These are phyloP conservation scores for Saturnispora sanitii DNA, from an alignment of 805 yeast genomes.

Conservation along the genomic window DNA sequence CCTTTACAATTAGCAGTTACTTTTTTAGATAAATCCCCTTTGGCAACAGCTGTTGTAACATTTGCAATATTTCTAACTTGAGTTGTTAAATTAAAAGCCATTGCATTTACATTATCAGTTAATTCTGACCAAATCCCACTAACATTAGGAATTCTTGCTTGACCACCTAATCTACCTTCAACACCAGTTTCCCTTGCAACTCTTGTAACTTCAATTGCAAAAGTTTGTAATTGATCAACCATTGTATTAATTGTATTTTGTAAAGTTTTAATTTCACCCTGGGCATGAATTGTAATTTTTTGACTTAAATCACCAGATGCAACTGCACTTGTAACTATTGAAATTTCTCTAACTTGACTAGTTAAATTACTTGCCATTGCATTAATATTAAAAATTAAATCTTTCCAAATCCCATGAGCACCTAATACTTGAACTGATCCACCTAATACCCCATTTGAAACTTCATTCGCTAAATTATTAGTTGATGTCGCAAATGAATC, in stretches of 20 bases:
- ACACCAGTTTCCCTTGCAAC: slow-evolving; percentile 89
- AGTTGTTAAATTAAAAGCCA: slow-evolving; percentile 81
- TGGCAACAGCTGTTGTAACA: slow-evolving; percentile 81
- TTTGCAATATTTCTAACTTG: slow-evolving; percentile 84
- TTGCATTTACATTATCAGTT: slow-evolving; percentile 80
- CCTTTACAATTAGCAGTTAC: slow-evolving; percentile 84
- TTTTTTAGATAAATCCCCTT: slow-evolving; percentile 71
- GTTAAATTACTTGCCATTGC: slow-evolving; percentile 84
- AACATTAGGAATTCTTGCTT: slow-evolving; percentile 68
- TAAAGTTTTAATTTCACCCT: slow-evolving; percentile 77
- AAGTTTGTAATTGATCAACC: slow-evolving; percentile 78
- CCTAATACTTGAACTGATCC: slow-evolving; percentile 81
- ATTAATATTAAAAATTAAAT: slow-evolving; percentile 74
- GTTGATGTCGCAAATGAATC: slow-evolving; percentile 76
- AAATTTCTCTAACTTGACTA: slow-evolving; percentile 80
- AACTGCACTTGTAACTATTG: slow-evolving; percentile 82
- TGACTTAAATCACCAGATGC: slow-evolving; percentile 78
- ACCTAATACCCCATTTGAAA: slow-evolving; percentile 82
- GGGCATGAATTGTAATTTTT: slow-evolving; percentile 83
- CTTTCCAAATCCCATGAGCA: slow-evolving; percentile 84
- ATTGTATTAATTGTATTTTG: slow-evolving; percentile 82
- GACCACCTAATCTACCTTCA: slow-evolving; percentile 82
- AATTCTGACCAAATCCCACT: slow-evolving; percentile 85
- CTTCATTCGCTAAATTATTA: slow-evolving; percentile 80
- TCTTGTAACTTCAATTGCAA: slow-evolving; percentile 78